A percentile compares a stretch with the other conserved stretches of the same genome.
phyloP scores from a whole-genome alignment of 257 asterid genomes.

The Gentiana dahurica region DNA sequence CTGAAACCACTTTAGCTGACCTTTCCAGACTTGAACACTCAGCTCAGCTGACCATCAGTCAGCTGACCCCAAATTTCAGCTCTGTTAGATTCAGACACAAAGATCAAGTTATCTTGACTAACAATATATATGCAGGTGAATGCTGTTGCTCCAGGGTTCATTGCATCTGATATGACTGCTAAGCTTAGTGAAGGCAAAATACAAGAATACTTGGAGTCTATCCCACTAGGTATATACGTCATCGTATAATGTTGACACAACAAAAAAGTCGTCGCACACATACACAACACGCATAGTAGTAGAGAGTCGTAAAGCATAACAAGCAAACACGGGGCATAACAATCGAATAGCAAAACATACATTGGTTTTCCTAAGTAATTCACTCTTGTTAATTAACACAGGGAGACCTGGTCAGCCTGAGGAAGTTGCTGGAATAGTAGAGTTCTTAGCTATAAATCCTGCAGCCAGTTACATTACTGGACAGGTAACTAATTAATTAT shows the following conservation, averaged over 20 bases:
- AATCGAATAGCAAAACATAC: too few relatives aligned
- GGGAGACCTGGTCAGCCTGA: constrained; percentile 42
- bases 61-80: too few relatives aligned
- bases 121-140: constrained; percentile 38
- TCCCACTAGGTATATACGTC: constrained; percentile 51
- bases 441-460: constrained; percentile 31
- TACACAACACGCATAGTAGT: too few relatives aligned
- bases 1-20: background rate
- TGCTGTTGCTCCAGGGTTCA: constrained; percentile 96
- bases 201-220: constrained; percentile 60
- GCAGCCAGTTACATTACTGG: constrained; percentile 87
- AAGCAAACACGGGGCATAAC: too few relatives aligned
- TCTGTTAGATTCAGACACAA: too few relatives aligned
- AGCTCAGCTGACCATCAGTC: background rate
- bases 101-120: too few relatives aligned
- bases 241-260: too few relatives aligned
- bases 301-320: too few relatives aligned
- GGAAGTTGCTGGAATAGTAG: constrained; percentile 40
- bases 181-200: constrained; percentile 60
- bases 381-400: background rate
- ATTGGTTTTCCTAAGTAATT: too few relatives aligned
- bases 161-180: constrained; percentile 83
- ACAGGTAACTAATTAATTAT: constrained; percentile 35
- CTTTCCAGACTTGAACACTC: background rate
- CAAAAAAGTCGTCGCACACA: too few relatives aligned